phyloP scores from a whole-genome alignment of 305 asterid species.

The Salvia sclarea region DNA sequence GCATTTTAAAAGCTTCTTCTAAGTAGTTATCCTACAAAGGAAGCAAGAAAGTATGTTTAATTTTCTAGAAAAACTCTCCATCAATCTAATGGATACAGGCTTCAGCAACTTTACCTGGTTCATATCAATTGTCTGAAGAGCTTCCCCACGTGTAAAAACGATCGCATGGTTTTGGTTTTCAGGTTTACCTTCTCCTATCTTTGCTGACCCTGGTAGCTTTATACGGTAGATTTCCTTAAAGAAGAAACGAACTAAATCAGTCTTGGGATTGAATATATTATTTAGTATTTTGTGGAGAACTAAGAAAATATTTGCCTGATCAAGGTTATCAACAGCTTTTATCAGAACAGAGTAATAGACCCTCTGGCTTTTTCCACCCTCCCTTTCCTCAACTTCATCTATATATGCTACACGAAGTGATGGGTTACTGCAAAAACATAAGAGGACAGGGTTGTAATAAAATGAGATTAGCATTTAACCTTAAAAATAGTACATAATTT shows the following conservation, averaged over 20 bases:
- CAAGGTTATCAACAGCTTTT: constrained; percentile 98
- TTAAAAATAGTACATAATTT: neutral
- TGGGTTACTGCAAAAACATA: constrained; percentile 69
- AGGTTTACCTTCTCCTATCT: constrained; percentile 98
- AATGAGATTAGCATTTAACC: constrained; percentile 26
- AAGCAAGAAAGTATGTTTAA: constrained; percentile 25
- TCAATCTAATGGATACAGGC: constrained; percentile 18
- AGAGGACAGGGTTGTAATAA: constrained; percentile 27
- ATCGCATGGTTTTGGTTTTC: constrained; percentile 99
- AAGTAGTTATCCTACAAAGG: constrained; percentile 83
- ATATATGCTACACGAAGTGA: constrained; percentile 98
- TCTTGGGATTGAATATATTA: constrained; percentile 14
- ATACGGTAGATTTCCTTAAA: constrained; percentile 96
- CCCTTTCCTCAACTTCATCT: constrained; percentile 97
- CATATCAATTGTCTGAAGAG: constrained; percentile 99
- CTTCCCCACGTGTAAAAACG: constrained; percentile 91
- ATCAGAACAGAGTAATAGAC: constrained; percentile 92
- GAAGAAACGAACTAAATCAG: constrained; percentile 38
- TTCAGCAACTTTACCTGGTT: constrained; percentile 70
- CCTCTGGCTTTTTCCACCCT: constrained; percentile 74
- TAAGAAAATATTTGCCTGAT: constrained; percentile 67
- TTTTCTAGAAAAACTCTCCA: constrained; percentile 20
- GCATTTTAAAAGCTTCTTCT: constrained; percentile 99
- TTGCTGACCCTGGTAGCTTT: constrained; percentile 94
- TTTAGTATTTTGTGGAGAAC: neutral